Evolutionary conservation across 192 early-diverging fungal species (phyloP).

Genomic region (Pilaira anomala): DNA sequence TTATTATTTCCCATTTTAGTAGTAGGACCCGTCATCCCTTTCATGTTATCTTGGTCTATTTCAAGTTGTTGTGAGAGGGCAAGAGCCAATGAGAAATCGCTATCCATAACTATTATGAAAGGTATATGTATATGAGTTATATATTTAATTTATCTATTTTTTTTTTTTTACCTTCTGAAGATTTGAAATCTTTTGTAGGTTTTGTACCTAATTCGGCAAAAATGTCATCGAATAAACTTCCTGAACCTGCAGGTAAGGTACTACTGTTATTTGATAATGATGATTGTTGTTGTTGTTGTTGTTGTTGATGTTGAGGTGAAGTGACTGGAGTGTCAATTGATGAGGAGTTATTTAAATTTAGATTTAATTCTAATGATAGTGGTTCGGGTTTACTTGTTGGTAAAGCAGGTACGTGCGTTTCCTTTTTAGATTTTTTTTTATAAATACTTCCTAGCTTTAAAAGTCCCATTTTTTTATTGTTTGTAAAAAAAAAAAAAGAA

Average conservation of each 20-base stretch:
- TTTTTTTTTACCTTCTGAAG: no score
- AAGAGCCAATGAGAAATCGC: constrained; percentile 20
- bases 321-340: not conserved
- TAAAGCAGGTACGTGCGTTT: not conserved
- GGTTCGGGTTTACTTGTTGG: constrained; percentile 3
- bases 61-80: constrained; percentile 22
- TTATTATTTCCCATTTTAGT: constrained; percentile 2
- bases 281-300: not conserved
- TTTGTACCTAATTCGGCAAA: constrained; percentile 23
- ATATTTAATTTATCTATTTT: not conserved
- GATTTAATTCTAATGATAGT: constrained; percentile 1
- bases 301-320: not conserved
- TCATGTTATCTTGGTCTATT: not conserved
- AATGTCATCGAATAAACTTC: constrained; percentile 29
- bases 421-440: constrained; percentile 16
- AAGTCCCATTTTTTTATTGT: constrained; percentile 6
- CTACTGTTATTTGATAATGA: not conserved
- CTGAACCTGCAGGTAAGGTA: constrained; percentile 2
- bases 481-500: not conserved
- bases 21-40: not conserved
- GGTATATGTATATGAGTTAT: not conserved
- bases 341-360: not conserved
- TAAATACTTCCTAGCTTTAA: constrained; percentile 20
- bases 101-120: not conserved
- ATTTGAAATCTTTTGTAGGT: no score